phyloP scores from a whole-genome alignment of 208 protist species.

The Crithidia fasciculata region DNA sequence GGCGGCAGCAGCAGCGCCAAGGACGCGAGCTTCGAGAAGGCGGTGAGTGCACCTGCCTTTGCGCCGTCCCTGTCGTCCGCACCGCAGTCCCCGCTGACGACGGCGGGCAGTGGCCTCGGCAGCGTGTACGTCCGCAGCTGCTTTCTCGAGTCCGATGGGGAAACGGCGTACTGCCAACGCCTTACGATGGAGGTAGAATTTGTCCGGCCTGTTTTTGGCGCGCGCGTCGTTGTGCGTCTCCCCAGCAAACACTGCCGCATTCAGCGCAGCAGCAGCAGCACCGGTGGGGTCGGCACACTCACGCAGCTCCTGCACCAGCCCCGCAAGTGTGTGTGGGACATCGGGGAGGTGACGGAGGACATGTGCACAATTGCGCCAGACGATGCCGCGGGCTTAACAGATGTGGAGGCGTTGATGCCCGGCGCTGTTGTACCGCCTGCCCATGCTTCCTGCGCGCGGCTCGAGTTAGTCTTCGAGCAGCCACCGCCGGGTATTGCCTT shows the following conservation, averaged over 20 bases:
- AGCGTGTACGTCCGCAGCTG: conserved; percentile 32
- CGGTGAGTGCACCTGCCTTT: not conserved
- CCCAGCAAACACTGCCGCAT: conserved; percentile 64
- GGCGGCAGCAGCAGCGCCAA: not conserved
- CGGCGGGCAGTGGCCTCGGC: conserved; percentile 14
- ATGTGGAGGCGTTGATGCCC: conserved; percentile 24
- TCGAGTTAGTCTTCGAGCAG: conserved; percentile 41
- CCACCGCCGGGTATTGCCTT: conserved; percentile 17
- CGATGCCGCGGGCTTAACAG: not conserved
- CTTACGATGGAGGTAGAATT: conserved; percentile 39
- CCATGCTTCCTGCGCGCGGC: conserved; percentile 15
- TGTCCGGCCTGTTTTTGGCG: conserved; percentile 31
- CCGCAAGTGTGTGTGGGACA: conserved; percentile 64
- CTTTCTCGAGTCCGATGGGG: conserved; percentile 29
- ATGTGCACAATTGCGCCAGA: conserved; percentile 18
- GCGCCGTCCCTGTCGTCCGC: not conserved
- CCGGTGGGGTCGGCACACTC: conserved; percentile 49
- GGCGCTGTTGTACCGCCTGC: conserved; percentile 14
- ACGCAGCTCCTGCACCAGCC: conserved; percentile 36
- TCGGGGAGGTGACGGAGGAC: conserved; percentile 45
- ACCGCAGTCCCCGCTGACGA: not conserved
- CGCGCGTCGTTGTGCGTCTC: conserved; percentile 51
- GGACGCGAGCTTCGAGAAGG: not conserved
- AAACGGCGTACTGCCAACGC: conserved; percentile 32
- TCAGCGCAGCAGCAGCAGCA: conserved; percentile 41